Evolutionary conservation across 768 basidiomycete genomes (phyloP).

Genomic region (Termitomyces sp.): DNA sequence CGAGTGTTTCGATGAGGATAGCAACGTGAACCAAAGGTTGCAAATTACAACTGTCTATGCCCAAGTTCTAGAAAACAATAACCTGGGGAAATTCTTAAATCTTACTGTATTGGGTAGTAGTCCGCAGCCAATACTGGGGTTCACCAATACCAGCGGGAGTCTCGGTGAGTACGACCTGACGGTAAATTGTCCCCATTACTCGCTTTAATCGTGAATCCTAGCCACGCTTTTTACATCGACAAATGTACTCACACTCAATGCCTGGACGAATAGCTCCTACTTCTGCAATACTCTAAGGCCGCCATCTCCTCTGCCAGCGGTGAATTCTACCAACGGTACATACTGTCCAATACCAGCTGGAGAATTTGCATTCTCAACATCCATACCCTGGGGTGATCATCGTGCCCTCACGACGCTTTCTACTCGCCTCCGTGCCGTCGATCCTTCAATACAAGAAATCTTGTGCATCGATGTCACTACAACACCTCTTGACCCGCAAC

Average conservation of each 20-base stretch:
- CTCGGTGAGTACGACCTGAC: constrained; percentile 47
- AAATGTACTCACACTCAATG: constrained; percentile 72
- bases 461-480: constrained; percentile 77
- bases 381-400: constrained; percentile 59
- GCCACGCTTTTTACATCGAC: constrained; percentile 89
- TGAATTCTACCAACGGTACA: constrained; percentile 30
- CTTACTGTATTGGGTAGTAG: constrained; percentile 70
- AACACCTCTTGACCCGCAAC: constrained; percentile 69
- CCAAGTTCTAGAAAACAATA: constrained; percentile 52
- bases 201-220: constrained; percentile 20
- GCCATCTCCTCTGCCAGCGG: constrained; percentile 61
- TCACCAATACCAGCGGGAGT: constrained; percentile 55
- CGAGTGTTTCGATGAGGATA: constrained; percentile 58
- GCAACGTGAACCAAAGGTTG: constrained; percentile 54
- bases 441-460: constrained; percentile 78
- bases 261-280: constrained; percentile 67
- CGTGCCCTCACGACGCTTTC: constrained; percentile 80
- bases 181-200: constrained; percentile 12
- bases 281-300: constrained; percentile 81
- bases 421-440: constrained; percentile 85
- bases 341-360: constrained; percentile 84
- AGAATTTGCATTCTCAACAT: constrained; percentile 75
- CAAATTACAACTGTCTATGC: constrained; percentile 68
- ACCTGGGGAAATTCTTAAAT: constrained; percentile 50
- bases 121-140: constrained; percentile 55